A percentile compares a stretch with the other conserved stretches of the same genome.
Conservation (phyloP, 2,329 filamentous ascomycete genomes). For the Aspergillus sp. region DNA sequence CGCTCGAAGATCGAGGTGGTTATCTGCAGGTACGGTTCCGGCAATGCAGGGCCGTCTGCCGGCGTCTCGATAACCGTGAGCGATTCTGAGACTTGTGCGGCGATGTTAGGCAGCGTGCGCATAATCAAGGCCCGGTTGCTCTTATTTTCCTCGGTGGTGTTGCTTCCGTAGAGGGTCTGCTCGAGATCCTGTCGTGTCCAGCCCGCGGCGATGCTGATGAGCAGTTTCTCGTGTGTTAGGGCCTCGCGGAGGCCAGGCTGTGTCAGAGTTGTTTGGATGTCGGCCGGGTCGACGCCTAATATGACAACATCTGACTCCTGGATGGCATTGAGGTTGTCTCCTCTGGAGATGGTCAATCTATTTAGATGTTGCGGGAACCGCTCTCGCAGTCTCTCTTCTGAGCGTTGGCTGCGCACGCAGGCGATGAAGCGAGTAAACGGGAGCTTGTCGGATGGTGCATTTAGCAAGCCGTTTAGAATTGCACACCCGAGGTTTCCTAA, state of each 20-base stretch:
- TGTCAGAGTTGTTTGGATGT: slow-evolving; percentile 31
- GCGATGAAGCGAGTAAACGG: slow-evolving; percentile 30
- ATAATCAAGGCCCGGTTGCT: slow-evolving; percentile 22
- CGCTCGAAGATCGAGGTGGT: slow-evolving; percentile 44
- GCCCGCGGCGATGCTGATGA: slow-evolving; percentile 45
- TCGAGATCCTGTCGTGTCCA: slow-evolving; percentile 38
- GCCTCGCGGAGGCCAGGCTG: slow-evolving; percentile 31
- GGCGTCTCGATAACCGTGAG: slow-evolving; percentile 43
- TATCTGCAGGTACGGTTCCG: slow-evolving; percentile 26
- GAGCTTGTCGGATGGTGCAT: slow-evolving; percentile 5
- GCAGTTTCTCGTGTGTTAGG: slow-evolving; percentile 36
- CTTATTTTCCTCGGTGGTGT: slow-evolving; percentile 8
- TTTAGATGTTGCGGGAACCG: slow-evolving; percentile 23
- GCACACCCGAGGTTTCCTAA: slow-evolving; percentile 32
- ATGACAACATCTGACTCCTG: slow-evolving; percentile 35
- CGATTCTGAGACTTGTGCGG: slow-evolving; percentile 35
- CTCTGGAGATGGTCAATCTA: slow-evolving; percentile 24
- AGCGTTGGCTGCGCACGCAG: slow-evolving; percentile 34
- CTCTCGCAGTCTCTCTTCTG: slow-evolving; percentile 23
- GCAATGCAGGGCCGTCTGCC: slow-evolving; percentile 36
- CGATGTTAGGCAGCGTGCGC: slow-evolving; percentile 39
- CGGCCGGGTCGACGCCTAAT: slow-evolving; percentile 40
- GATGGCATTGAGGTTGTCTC: slow-evolving; percentile 28
- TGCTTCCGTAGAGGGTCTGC: slow-evolving; percentile 21
- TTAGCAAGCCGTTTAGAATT: slow-evolving; percentile 26